Evolutionary conservation across 2,329 filamentous ascomycete species (phyloP).

Genomic region (Pezicula radicicola): DNA sequence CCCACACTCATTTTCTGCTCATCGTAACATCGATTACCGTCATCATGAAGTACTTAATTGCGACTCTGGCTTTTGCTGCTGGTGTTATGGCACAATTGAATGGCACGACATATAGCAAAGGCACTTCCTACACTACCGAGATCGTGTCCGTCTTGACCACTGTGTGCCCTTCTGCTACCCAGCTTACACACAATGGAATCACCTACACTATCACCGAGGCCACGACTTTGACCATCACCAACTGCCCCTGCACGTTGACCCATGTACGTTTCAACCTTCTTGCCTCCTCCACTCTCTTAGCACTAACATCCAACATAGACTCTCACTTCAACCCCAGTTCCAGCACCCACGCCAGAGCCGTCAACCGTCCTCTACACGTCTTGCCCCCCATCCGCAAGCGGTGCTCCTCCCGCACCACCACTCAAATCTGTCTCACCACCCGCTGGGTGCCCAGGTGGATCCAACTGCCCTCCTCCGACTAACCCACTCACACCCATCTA

Average conservation of each 20-base stretch:
- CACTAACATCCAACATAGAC: neutral
- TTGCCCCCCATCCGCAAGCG: slow-evolving; percentile 4
- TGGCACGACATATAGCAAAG: slow-evolving; percentile 57
- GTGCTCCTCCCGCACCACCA: neutral
- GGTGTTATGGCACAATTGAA: slow-evolving; percentile 54
- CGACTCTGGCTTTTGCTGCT: slow-evolving; percentile 38
- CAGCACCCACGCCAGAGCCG: neutral
- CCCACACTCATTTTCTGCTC: slow-evolving; percentile 20
- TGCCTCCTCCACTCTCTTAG: neutral
- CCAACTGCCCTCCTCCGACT: neutral
- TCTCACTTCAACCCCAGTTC: neutral
- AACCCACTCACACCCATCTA: slow-evolving; percentile 1
- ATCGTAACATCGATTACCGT: slow-evolving; percentile 27
- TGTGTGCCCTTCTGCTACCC: slow-evolving; percentile 55
- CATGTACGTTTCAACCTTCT: neutral
- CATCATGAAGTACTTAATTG: slow-evolving; percentile 64
- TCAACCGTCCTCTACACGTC: slow-evolving; percentile 15
- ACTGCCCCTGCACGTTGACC: slow-evolving; percentile 37
- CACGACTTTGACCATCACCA: slow-evolving; percentile 41
- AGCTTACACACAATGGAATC: slow-evolving; percentile 58
- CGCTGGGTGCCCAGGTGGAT: slow-evolving; percentile 2
- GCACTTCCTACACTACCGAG: slow-evolving; percentile 57
- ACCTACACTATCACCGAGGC: slow-evolving; percentile 68
- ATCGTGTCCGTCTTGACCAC: slow-evolving; percentile 3
- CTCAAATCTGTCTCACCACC: slow-evolving; percentile 1